Base-by-base conservation (phyloP, 106 monocot species). In the Apostasia shenzhenica region DNA sequence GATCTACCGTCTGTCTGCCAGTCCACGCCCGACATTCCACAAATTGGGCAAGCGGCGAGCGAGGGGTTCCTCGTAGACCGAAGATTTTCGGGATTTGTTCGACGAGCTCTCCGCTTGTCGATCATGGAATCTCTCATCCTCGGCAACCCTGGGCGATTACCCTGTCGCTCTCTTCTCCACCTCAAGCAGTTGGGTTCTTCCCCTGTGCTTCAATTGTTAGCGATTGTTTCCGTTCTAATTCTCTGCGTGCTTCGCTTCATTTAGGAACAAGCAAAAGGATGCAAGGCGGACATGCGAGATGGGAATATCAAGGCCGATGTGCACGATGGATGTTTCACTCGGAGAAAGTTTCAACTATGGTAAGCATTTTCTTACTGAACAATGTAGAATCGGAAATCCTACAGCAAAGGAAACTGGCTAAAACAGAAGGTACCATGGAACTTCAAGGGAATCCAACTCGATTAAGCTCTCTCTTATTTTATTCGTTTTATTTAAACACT, bases 281-380 rank as follows among this genome's bases (percentile, higher is more conserved):
- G 14, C 3, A 57, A 75, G 75, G 40, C 57, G 67, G 46, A 38
- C 44, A 39, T 26, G 45, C 41, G 46, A 47, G 3, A 13, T 47
- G 59, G 72, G 50, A 41, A 42, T 37, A 1, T 55, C 46, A 48
- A 73, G 49, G 41, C 38, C 71, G 4, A 67, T 63, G 49, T 81
- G 76, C 49, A 55, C 72, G 42, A 72, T 72, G 72, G 76, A 72
- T 63, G 68, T 73, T 67, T 55, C 81, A 7, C 54, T 81, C 45
- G 81, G 81, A 45, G 81, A 68, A 42, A 70, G 81, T 67, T 62
- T 54, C 49, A 63, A 48, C 14, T 73, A 72, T 53, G 81, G 76
- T 76, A 49, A 73, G 58, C 10, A 13, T 60, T 41, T 68, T 44
- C 26, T 26, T 26, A 26, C 26, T 26, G 26, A 26, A 26, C 26